Evolutionary conservation across 2,329 filamentous ascomycete genomes (phyloP).

Genomic region (Pestalotiopsis sp.): DNA sequence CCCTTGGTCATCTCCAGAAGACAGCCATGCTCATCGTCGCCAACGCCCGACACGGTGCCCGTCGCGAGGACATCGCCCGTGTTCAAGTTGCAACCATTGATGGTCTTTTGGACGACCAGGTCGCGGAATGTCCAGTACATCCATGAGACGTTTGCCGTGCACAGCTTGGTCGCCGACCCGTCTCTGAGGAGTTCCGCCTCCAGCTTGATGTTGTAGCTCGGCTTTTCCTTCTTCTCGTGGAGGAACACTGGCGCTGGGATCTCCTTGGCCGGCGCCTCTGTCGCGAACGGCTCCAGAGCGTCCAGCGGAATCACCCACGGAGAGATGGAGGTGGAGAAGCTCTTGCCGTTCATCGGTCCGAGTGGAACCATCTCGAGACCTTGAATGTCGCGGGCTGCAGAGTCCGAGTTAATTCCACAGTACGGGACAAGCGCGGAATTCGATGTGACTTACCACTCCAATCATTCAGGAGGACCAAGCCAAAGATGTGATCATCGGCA

Average conservation of each 20-base stretch:
- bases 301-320: conserved; percentile 66
- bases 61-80: conserved; percentile 45
- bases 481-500: conserved; percentile 63
- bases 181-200: conserved; percentile 19
- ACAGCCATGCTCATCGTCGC: conserved; percentile 38
- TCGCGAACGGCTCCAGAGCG: conserved; percentile 62
- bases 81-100: conserved; percentile 38
- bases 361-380: conserved; percentile 62
- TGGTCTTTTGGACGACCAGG: conserved; percentile 38
- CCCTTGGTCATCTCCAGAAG: conserved; percentile 42
- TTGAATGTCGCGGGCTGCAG: conserved; percentile 61
- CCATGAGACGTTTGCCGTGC: conserved; percentile 31
- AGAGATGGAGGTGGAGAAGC: conserved; percentile 60
- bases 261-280: conserved; percentile 30
- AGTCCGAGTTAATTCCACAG: not conserved
- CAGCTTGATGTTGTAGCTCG: conserved; percentile 36
- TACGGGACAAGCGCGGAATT: not conserved
- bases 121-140: conserved; percentile 44
- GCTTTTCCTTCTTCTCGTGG: conserved; percentile 32
- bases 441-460: conserved; percentile 47
- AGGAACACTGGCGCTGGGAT: conserved; percentile 34
- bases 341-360: conserved; percentile 64
- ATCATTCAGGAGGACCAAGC: conserved; percentile 64
- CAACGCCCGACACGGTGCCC: conserved; percentile 42
- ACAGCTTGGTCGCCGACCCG: conserved; percentile 27